These are phyloP conservation scores for Barnettozyma salicaria DNA, from an alignment of 805 yeast species.

Conservation along the genomic window DNA sequence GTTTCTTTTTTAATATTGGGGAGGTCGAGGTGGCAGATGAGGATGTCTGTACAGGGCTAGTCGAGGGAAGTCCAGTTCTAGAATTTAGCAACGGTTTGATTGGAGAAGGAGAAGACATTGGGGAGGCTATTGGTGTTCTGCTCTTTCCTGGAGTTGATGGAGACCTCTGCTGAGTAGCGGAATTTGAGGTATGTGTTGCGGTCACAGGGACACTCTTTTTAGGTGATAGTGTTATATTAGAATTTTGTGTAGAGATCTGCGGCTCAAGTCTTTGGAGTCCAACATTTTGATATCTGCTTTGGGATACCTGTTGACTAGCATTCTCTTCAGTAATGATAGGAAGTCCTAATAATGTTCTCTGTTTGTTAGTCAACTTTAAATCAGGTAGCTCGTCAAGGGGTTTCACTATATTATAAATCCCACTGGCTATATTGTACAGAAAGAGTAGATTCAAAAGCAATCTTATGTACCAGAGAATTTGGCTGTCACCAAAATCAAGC, in stretches of 20 bases:
- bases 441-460: slow-evolving; percentile 24
- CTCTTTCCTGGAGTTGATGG: slow-evolving; percentile 13
- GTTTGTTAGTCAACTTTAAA: slow-evolving; percentile 27
- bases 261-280: slow-evolving; percentile 8
- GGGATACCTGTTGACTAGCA: background rate
- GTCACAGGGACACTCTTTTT: slow-evolving; percentile 1
- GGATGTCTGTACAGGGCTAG: background rate
- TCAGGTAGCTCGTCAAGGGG: slow-evolving; percentile 29
- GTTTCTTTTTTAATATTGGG: background rate
- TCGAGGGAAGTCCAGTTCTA: slow-evolving; percentile 18
- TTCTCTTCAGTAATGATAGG: slow-evolving; percentile 6
- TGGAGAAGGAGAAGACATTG: slow-evolving; percentile 24
- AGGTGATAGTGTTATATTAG: slow-evolving; percentile 17
- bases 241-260: slow-evolving; percentile 2
- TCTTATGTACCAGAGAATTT: slow-evolving; percentile 1
- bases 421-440: slow-evolving; percentile 26
- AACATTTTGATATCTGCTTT: no score
- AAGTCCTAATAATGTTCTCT: slow-evolving; percentile 32
- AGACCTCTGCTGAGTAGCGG: no score
- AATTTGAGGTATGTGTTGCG: background rate
- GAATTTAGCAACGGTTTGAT: slow-evolving; percentile 17
- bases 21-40: background rate
- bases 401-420: slow-evolving; percentile 29
- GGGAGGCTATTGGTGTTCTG: slow-evolving; percentile 26
- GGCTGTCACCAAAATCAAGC: slow-evolving; percentile 1